Conservation (phyloP, 768 basidiomycete species). For the Sporobolomyces pararoseus region DNA sequence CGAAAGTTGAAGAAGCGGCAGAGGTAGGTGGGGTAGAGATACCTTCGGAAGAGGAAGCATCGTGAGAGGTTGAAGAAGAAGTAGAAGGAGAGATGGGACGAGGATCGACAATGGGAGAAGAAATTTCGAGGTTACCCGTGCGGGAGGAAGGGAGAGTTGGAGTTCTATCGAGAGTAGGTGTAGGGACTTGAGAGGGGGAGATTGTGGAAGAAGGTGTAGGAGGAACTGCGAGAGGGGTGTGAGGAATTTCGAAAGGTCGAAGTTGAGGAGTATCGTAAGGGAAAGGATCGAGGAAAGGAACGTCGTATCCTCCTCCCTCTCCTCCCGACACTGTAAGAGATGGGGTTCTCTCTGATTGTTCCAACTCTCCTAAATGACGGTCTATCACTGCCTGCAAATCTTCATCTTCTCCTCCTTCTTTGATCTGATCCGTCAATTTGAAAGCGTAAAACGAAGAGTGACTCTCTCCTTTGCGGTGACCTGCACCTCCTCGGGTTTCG, state of each 20-base stretch:
- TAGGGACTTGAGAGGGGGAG: neutral
- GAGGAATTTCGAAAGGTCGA: slow-evolving; percentile 14
- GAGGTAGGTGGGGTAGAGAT: slow-evolving; percentile 20
- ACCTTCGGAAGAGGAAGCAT: slow-evolving; percentile 28
- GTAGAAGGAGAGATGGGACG: neutral
- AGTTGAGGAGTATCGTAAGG: slow-evolving; percentile 17
- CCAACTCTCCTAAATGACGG: slow-evolving; percentile 8
- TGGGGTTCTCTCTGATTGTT: neutral
- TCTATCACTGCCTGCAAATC: slow-evolving; percentile 6
- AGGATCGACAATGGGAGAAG: neutral
- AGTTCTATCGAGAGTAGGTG: slow-evolving; percentile 7
- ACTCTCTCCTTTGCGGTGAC: neutral
- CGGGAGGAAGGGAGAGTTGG: slow-evolving; percentile 5
- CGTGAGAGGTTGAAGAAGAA: slow-evolving; percentile 43
- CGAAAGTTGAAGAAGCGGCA: slow-evolving; percentile 18
- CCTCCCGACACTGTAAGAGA: neutral
- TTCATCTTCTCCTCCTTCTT: slow-evolving; percentile 15
- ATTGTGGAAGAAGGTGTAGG: neutral
- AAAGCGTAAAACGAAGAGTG: slow-evolving; percentile 1
- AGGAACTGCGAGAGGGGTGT: slow-evolving; percentile 19
- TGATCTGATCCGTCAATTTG: neutral
- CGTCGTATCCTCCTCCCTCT: slow-evolving; percentile 17
- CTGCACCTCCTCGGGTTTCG: slow-evolving; percentile 2
- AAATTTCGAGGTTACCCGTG: neutral
- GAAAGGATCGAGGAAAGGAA: slow-evolving; percentile 25